Evolutionary conservation across 805 yeast genomes (phyloP).

Genomic region (Candida insectorum): DNA sequence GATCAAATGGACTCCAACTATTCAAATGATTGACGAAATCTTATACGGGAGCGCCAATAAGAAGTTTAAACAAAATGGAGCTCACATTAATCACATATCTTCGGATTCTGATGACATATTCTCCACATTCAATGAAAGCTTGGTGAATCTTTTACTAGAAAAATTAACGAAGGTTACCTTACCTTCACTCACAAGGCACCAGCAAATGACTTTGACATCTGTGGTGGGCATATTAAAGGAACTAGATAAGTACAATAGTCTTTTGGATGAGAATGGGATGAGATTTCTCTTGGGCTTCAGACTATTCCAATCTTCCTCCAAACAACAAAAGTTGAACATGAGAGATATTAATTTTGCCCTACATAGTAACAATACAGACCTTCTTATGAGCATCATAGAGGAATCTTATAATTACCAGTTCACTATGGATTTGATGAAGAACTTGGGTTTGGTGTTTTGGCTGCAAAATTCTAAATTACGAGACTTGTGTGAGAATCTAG

Average conservation of each 20-base stretch:
- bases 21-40: conserved; percentile 20
- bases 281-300: conserved; percentile 70
- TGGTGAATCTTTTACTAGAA: conserved; percentile 51
- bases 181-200: conserved; percentile 86
- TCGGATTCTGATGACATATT: conserved; percentile 21
- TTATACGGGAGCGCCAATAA: conserved; percentile 1
- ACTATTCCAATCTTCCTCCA: conserved; percentile 49
- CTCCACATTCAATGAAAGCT: conserved; percentile 34
- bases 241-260: conserved; percentile 41
- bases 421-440: conserved; percentile 58
- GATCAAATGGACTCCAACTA: conserved; percentile 32
- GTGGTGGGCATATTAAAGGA: conserved; percentile 63
- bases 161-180: conserved; percentile 61
- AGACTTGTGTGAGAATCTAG: conserved; percentile 60
- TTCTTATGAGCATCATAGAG: conserved; percentile 51
- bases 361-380: conserved; percentile 74
- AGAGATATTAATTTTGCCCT: conserved; percentile 87
- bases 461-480: conserved; percentile 26
- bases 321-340: conserved; percentile 59
- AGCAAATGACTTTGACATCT: conserved; percentile 76
- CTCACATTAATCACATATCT: neutral
- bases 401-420: conserved; percentile 42
- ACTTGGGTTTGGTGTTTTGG: conserved; percentile 75
- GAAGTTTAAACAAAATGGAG: neutral
- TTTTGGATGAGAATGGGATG: conserved; percentile 63